These are phyloP conservation scores for Mortierella sp. DNA, from an alignment of 371 early-diverging fungal genomes.

Conservation along the genomic window DNA sequence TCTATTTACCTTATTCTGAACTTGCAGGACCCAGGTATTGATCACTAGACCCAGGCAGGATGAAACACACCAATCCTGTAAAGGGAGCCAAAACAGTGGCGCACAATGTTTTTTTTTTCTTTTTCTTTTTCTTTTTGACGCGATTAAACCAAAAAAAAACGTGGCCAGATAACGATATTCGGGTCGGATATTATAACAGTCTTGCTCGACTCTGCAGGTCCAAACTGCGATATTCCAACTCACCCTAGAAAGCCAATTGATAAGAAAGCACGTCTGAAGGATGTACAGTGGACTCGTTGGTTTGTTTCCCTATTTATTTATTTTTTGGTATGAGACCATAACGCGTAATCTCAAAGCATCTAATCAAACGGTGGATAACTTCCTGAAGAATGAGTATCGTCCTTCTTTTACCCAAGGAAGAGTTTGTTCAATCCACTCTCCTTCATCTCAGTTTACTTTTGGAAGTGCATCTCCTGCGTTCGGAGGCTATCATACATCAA, in stretches of 20 bases:
- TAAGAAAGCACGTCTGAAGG: too few species aligned
- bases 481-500: background rate
- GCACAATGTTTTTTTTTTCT: background rate
- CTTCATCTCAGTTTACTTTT: background rate
- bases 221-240: slow-evolving; percentile 16
- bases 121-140: background rate
- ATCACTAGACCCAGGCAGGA: too few species aligned
- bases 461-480: background rate
- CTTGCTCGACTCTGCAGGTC: background rate
- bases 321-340: slow-evolving; percentile 1
- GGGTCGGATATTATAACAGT: background rate
- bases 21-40: background rate
- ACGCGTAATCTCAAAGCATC: background rate
- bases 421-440: too few species aligned
- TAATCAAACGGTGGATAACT: background rate
- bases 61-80: background rate
- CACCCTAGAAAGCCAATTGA: background rate
- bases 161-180: background rate
- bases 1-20: background rate
- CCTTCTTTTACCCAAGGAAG: too few species aligned
- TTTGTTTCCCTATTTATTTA: slow-evolving; percentile 4
- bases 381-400: too few species aligned
- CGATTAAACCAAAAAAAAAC: background rate
- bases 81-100: background rate
- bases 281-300: too few species aligned